Base-by-base conservation (phyloP, 352 stramenopile species). In the Phytophthora tentaculata region DNA sequence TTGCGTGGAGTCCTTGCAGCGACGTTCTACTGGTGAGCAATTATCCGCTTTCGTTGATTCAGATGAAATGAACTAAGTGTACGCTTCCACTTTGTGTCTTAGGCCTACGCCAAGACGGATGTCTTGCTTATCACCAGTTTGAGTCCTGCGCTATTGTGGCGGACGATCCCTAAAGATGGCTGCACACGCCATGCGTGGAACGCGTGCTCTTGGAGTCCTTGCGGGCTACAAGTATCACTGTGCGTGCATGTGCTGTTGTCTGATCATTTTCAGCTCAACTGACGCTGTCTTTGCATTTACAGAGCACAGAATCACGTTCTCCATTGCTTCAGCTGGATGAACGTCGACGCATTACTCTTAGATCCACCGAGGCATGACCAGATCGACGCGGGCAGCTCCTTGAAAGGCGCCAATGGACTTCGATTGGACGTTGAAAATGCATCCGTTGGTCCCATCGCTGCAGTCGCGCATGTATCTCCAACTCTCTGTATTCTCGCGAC, bases 151-250 rank as follows among this genome's bases (percentile, higher is more conserved):
- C 41, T 75, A 22, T 58, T 56, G 19, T 57, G 16, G 39, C 73
- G 67, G 13, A 17, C 43, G 35, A 52, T 84, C 41, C 41, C 67
- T 32, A 54, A 48, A n/a, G 35, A 53, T 24, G 53, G 29, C 23
- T 54, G 28, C 12, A 61, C 53, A 24, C 39, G 20, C 8, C 51
- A 67, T 22, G 26, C 61, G 7, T 79, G 70, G 64, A 72, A 68
- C 17, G 51, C 67, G 3, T 79, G 64, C 24, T 75, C 66, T 9
- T 89, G 81, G 81, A 87, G 74, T 53, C 72, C 76, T 19, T 81
- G 69, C 32, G 81, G 81, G 12, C 45, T 81, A 35, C 67, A 71
- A 29, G 57, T 84, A 9, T 82, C 78, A 17, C 44, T 79, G 81
- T 87, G 49, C 28, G 78, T 65, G 19, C 8, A 45, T 32, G 28